Base-by-base conservation (phyloP, 148 eudicot species). In the Fagopyrum esculentum region DNA sequence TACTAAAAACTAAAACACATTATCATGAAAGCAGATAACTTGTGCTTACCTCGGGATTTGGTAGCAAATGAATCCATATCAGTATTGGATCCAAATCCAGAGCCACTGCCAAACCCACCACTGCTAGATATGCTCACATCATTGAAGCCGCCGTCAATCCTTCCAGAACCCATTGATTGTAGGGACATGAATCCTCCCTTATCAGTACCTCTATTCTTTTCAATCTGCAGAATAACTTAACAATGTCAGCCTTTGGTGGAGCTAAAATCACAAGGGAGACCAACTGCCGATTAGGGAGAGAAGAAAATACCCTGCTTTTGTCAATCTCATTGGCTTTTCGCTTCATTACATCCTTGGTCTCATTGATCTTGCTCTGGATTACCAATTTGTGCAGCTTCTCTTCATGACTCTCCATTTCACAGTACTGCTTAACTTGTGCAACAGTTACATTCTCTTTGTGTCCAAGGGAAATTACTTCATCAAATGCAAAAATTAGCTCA, bases 391-490 rank as follows among this genome's bases (percentile, higher is more conserved):
- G 97, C 89, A 95, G 81, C 80, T 84, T 92, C 87, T 95, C 99
- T 77, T 95, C 99, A 68, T 95, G 97, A 86, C 99, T 95, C 85
- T 95, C 99, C 99, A 95, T 95, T 80, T 92, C 99, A 84, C 93
- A 89, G 82, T 92, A 95, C 82, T 95, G 99, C 78, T 88, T 95
- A 81, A 95, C 99, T 82, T 90, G 98, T 51, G 92, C 87, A 83
- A 87, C 91, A 72, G 98, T 95, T 74, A 90, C 97, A 85, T 78
- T 90, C 80, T 95, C 99, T 80, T 86, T 95, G 94, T 95, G 97
- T 80, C 99, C 99, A 61, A 88, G 88, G 48, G 97, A 85, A 56
- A 95, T 95, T 51, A 87, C 90, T 85, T 95, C 99, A 77, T 95
- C 99, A 79, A 95, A 95, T 60, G 98, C 91, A 85, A 92, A 92